Conservation (phyloP, 2,329 filamentous ascomycete species). For the Fusarium newnesense region DNA sequence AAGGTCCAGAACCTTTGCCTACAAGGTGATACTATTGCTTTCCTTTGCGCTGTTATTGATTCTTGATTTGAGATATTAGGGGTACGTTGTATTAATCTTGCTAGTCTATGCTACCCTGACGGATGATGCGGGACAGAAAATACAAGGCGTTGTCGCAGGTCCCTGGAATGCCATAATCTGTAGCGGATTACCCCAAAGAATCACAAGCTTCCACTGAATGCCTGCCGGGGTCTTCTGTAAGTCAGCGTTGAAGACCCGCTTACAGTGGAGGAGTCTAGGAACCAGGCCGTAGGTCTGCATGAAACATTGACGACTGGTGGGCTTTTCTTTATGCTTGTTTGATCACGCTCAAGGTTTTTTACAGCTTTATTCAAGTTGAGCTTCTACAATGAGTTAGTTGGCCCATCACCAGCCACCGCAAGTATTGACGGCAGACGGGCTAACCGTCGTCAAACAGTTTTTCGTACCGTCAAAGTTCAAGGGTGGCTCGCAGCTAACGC, state of each 20-base stretch:
- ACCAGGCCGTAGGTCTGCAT: neutral
- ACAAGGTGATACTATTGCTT: neutral
- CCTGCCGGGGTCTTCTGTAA: slow-evolving; percentile 18
- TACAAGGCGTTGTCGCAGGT: neutral
- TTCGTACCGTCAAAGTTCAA: neutral
- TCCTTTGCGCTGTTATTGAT: neutral
- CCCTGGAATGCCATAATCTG: slow-evolving; percentile 21
- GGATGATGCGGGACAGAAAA: neutral
- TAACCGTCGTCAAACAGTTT: neutral
- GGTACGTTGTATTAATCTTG: slow-evolving; percentile 12
- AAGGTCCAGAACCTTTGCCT: slow-evolving; percentile 6
- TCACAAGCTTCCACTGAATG: slow-evolving; percentile 20
- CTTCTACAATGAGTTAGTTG: neutral
- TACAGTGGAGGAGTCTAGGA: slow-evolving; percentile 5
- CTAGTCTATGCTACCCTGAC: slow-evolving; percentile 15
- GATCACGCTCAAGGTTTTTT: neutral
- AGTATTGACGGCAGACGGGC: neutral
- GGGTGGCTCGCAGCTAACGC: slow-evolving; percentile 7
- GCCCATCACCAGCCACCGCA: neutral
- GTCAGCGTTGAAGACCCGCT: slow-evolving; percentile 8
- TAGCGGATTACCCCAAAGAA: slow-evolving; percentile 1
- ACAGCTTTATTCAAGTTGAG: neutral
- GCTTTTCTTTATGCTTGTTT: neutral
- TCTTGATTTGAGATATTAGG: slow-evolving; percentile 12
- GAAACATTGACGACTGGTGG: slow-evolving; percentile 8